Evolutionary conservation across 1,284 basidiomycete genomes (phyloP).

Genomic region (Leccinum cinnamomeum): DNA sequence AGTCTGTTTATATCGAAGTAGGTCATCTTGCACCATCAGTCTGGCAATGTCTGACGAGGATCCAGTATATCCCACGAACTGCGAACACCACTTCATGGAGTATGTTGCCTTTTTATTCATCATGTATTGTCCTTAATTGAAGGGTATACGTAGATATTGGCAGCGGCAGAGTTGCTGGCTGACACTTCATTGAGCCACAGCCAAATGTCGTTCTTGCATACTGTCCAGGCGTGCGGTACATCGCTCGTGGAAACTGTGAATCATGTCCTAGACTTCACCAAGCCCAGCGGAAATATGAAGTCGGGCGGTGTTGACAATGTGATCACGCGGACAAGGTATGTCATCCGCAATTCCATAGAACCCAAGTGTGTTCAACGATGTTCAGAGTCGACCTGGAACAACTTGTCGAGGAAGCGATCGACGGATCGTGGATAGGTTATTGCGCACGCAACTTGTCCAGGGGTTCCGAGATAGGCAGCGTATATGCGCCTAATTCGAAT

Average conservation of each 20-base stretch:
- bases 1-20: conserved; percentile 89
- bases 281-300: conserved; percentile 86
- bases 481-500: conserved; percentile 76
- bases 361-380: not conserved
- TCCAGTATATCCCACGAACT: conserved; percentile 91
- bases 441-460: conserved; percentile 71
- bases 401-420: conserved; percentile 92
- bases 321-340: conserved; percentile 65
- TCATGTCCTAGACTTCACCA: conserved; percentile 96
- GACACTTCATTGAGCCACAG: conserved; percentile 82
- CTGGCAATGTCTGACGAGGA: conserved; percentile 8
- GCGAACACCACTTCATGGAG: conserved; percentile 86
- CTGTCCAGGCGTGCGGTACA: conserved; percentile 84
- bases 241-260: conserved; percentile 89
- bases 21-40: conserved; percentile 25
- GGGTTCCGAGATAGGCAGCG: conserved; percentile 84
- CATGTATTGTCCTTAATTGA: conserved; percentile 7
- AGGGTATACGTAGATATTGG: conserved; percentile 62
- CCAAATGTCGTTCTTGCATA: conserved; percentile 87
- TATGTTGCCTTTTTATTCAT: conserved; percentile 33
- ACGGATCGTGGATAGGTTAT: conserved; percentile 94
- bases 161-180: conserved; percentile 84
- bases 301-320: conserved; percentile 72
- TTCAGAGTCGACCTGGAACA: conserved; percentile 81
- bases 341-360: not conserved